Conservation (phyloP, 2,329 filamentous ascomycete species). For the Pseudodiploospora longispora region DNA sequence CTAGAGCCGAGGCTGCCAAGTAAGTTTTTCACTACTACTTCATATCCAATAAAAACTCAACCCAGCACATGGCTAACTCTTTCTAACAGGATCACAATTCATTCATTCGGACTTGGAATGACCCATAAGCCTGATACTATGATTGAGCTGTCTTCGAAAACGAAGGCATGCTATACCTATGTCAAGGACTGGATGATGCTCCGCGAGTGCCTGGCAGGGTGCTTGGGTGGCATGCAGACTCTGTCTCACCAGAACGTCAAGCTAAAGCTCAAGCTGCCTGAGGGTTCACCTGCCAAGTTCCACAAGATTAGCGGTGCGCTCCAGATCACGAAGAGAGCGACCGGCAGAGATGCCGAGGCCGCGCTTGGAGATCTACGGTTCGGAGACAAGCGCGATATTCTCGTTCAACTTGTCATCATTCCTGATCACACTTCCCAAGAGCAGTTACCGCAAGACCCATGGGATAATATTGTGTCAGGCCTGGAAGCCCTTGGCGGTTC, state of each 20-base stretch:
- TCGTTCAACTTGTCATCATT: constrained; percentile 87
- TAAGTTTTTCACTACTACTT: constrained; percentile 35
- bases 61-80: not conserved
- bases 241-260: constrained; percentile 98
- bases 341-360: constrained; percentile 88
- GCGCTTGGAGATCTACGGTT: constrained; percentile 87
- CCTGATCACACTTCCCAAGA: constrained; percentile 80
- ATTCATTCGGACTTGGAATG: constrained; percentile 92
- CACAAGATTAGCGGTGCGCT: constrained; percentile 96
- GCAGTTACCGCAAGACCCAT: constrained; percentile 82
- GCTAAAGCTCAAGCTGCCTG: constrained; percentile 84
- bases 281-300: constrained; percentile 95
- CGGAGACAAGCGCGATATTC: constrained; percentile 86
- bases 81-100: constrained; percentile 69
- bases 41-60: not conserved
- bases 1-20: constrained; percentile 93
- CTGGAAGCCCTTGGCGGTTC: constrained; percentile 87
- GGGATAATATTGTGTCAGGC: constrained; percentile 95
- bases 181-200: constrained; percentile 99
- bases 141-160: constrained; percentile 92
- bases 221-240: constrained; percentile 82
- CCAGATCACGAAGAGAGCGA: constrained; percentile 92
- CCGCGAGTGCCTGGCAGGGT: constrained; percentile 88
- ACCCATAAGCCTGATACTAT: constrained; percentile 98
- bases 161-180: constrained; percentile 95